phyloP scores from a whole-genome alignment of 768 basidiomycete genomes.

The Lentinula edodes region DNA sequence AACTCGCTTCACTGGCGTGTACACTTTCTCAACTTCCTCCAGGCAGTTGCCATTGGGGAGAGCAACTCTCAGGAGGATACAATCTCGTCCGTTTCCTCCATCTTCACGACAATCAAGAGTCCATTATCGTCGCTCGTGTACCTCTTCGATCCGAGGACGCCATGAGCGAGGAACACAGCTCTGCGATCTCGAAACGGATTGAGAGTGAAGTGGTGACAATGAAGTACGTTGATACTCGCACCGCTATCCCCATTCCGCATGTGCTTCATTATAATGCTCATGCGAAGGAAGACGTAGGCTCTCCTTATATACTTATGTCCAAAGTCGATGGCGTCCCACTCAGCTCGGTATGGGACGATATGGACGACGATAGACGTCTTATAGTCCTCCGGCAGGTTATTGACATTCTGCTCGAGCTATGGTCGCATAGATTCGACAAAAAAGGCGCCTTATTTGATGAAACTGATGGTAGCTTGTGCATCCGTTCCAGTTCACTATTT shows the following conservation, averaged over 20 bases:
- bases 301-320: slow-evolving; percentile 10
- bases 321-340: slow-evolving; percentile 5
- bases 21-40: background rate
- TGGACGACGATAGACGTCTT: slow-evolving; percentile 7
- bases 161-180: background rate
- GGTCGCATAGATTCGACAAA: slow-evolving; percentile 5
- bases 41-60: slow-evolving; percentile 7
- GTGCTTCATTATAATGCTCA: slow-evolving; percentile 5
- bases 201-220: slow-evolving; percentile 8
- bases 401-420: slow-evolving; percentile 7
- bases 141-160: slow-evolving; percentile 1
- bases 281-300: background rate
- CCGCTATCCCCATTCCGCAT: slow-evolving; percentile 7
- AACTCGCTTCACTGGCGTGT: slow-evolving; percentile 4
- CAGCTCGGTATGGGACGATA: slow-evolving; percentile 6
- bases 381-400: slow-evolving; percentile 6
- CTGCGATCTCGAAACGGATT: slow-evolving; percentile 4
- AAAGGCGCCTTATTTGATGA: slow-evolving; percentile 4
- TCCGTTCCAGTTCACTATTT: background rate
- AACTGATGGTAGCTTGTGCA: background rate
- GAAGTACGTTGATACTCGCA: slow-evolving; percentile 6
- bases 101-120: slow-evolving; percentile 1
- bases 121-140: slow-evolving; percentile 6
- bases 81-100: slow-evolving; percentile 11
- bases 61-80: slow-evolving; percentile 4